Evolutionary conservation across 2,329 filamentous ascomycete genomes (phyloP), one percentile per base, ranked within the genome.

Genomic region (Zarea fungicola): DNA sequence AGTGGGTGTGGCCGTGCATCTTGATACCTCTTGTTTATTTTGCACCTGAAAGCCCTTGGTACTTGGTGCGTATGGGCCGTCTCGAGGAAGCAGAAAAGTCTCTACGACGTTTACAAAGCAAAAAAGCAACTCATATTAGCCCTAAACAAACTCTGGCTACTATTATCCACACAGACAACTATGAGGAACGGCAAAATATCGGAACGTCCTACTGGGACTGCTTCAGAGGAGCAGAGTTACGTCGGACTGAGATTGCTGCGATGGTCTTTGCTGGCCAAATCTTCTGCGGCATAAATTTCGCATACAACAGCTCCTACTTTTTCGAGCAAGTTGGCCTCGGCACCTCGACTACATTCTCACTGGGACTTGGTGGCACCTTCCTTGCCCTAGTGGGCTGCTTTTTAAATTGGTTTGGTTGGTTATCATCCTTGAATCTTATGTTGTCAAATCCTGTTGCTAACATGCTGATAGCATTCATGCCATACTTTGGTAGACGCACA

Each of bases 361-460:
- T 78, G 51, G 69, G 73, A 22, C 66, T 81, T 43, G 78, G 76
- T 25, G 71, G 63, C 26, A 65, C 64, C 11, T 65, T 62, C 4
- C 62, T 74, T 29, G 73, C 69, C 3, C 72, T 75, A 16, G 37
- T 70, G n/a, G 69, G 74, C 4, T 67, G 67, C 10, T 56, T 71
- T 4, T 49, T 73, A 18, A 73, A 71, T 1, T 74, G 69, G 66
- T 61, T 66, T 16, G n/a, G n/a, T n/a, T n/a, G n/a, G n/a, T n/a
- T n/a, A n/a, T n/a, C n/a, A n/a, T n/a, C n/a, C n/a, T n/a, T n/a
- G n/a, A n/a, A n/a, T n/a, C n/a, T n/a, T n/a, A n/a, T n/a, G n/a
- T n/a, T n/a, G n/a, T n/a, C n/a, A n/a, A n/a, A n/a, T n/a, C n/a
- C n/a, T n/a, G n/a, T n/a, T n/a, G n/a, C n/a, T n/a, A n/a, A n/a